Conservation (phyloP, 2,329 filamentous ascomycete species). For the Berkeleyomyces rouxiae region DNA sequence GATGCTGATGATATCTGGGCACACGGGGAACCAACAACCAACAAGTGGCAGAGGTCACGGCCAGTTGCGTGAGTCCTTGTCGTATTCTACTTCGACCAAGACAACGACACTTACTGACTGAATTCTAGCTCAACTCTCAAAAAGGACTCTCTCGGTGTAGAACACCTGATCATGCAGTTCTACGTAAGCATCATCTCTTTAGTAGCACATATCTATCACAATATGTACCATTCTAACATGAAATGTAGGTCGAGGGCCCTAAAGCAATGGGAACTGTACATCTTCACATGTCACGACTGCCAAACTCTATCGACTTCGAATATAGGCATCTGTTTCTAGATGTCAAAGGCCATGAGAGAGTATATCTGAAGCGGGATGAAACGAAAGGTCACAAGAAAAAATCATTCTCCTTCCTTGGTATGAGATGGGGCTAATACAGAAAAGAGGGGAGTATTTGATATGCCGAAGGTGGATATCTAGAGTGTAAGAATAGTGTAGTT, state of each 20-base stretch:
- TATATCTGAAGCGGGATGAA: conserved; percentile 48
- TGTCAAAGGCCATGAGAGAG: conserved; percentile 50
- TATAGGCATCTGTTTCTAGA: conserved; percentile 73
- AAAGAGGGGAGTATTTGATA: not conserved
- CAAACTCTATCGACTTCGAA: conserved; percentile 49
- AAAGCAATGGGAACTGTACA: conserved; percentile 55
- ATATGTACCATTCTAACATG: conserved; percentile 11
- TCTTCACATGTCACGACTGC: conserved; percentile 58
- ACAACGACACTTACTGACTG: not conserved
- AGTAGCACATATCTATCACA: not conserved
- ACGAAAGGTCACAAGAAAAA: conserved; percentile 20
- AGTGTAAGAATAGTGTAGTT: conserved; percentile 1
- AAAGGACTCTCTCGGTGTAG: conserved; percentile 11
- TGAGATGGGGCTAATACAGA: conserved; percentile 35
- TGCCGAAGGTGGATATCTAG: not conserved
- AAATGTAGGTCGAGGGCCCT: conserved; percentile 54
- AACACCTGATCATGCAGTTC: conserved; percentile 76
- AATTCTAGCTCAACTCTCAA: conserved; percentile 11
- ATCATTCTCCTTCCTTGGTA: conserved; percentile 41
- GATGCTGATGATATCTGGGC: conserved; percentile 59
- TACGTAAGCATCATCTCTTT: conserved; percentile 35
- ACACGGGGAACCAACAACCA: conserved; percentile 64
- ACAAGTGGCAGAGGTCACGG: conserved; percentile 58
- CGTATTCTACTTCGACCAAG: not conserved
- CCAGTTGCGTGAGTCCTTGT: conserved; percentile 36